Conservation (phyloP, 108 stramenopile genomes). For the Aurantiochytrium sp. region DNA sequence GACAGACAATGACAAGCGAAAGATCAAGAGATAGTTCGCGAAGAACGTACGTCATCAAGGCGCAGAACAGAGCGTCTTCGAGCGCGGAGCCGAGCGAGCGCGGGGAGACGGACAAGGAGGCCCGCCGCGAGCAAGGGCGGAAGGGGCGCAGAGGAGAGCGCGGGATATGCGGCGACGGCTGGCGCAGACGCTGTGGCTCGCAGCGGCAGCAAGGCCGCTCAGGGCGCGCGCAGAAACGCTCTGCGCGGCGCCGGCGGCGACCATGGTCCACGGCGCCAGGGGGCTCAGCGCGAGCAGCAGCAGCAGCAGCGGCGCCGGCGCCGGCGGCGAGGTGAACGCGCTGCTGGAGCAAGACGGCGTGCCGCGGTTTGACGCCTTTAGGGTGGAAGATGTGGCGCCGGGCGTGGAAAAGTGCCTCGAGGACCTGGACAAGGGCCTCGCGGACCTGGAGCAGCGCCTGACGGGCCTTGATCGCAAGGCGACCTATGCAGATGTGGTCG, state of each 20-base stretch:
- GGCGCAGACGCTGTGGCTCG: background rate
- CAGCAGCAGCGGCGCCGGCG: too few relatives aligned
- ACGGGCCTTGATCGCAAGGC: background rate
- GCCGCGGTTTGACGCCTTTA: slow-evolving; percentile 72
- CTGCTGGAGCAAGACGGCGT: slow-evolving; percentile 65
- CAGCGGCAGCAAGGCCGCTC: background rate
- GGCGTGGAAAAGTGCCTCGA: slow-evolving; percentile 61
- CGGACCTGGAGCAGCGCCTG: slow-evolving; percentile 52
- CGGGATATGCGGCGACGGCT: background rate
- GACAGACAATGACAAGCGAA: too few relatives aligned
- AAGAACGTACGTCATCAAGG: too few relatives aligned
- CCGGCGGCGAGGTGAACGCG: slow-evolving; percentile 50
- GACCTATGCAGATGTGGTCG: slow-evolving; percentile 30
- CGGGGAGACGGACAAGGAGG: too few relatives aligned
- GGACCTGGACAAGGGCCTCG: slow-evolving; percentile 62
- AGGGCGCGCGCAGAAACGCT: background rate
- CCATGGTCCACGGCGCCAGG: too few relatives aligned
- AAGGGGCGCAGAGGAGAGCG: background rate
- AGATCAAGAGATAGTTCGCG: too few relatives aligned
- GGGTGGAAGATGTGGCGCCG: slow-evolving; percentile 70
- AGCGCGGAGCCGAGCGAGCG: too few relatives aligned
- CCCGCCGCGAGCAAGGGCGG: background rate
- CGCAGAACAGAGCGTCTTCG: too few relatives aligned
- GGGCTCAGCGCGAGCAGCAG: too few relatives aligned
- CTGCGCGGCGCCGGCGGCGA: too few relatives aligned